A percentile compares a stretch with the other conserved stretches of the same genome.
Evolutionary conservation across 1,139 yeast species (phyloP).

Genomic region (Arxiozyma slooffiae): DNA sequence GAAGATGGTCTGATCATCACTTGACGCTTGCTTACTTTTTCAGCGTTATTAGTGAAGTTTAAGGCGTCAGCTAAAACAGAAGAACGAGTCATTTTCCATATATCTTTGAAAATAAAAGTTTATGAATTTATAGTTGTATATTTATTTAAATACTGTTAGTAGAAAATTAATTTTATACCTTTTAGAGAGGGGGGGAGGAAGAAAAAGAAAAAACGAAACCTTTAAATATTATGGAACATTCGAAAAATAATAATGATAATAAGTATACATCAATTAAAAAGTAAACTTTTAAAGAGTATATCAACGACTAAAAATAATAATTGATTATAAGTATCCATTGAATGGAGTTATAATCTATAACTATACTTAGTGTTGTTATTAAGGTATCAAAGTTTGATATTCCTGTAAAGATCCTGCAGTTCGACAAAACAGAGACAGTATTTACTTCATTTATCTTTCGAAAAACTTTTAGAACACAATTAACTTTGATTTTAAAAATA

Average conservation of each 20-base stretch:
- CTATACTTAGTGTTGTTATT: background rate
- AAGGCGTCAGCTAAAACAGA: conserved; percentile 99
- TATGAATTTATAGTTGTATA: background rate
- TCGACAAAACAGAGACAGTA: conserved; percentile 19
- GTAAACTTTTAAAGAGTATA: background rate
- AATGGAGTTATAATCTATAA: background rate
- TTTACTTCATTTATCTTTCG: conserved; percentile 4
- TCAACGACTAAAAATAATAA: background rate
- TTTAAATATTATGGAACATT: no score
- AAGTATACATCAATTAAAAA: background rate
- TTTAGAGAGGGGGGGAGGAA: no score
- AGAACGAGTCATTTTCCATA: conserved; percentile 78
- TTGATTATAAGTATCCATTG: conserved; percentile 12
- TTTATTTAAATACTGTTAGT: conserved; percentile 14
- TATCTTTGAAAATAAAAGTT: background rate
- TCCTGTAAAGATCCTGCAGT: conserved; percentile 16
- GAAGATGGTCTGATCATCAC: conserved; percentile 98
- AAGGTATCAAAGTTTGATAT: conserved; percentile 26
- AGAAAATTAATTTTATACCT: background rate
- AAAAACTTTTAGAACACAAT: conserved; percentile 3
- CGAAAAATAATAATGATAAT: background rate
- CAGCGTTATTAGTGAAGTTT: conserved; percentile 97
- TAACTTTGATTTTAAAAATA: conserved; percentile 10
- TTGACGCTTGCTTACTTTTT: conserved; percentile 99
- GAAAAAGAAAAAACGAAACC: no score